Evolutionary conservation across 139 green algal genomes (phyloP).

Genomic region (Chlorella sp.): DNA sequence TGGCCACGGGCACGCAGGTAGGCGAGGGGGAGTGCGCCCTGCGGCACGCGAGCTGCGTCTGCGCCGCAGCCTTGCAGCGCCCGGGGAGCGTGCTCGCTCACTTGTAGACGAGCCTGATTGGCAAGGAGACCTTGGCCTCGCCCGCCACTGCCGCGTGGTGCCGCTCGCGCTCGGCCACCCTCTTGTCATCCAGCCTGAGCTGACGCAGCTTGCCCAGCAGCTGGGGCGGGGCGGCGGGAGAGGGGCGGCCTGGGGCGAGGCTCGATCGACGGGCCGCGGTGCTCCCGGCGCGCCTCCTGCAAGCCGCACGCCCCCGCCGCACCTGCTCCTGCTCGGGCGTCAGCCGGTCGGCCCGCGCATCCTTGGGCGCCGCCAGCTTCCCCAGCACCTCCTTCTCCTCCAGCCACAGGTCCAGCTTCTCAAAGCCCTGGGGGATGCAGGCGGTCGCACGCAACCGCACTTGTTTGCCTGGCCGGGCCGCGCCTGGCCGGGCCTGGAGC

Average conservation of each 20-base stretch:
- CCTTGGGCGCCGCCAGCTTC: slow-evolving; percentile 38
- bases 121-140: slow-evolving; percentile 13
- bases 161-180: slow-evolving; percentile 78
- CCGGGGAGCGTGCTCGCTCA: no score
- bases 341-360: slow-evolving; percentile 15
- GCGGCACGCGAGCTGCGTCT: no score
- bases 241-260: no score
- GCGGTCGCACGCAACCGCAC: no score
- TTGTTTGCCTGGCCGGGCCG: no score
- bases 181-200: slow-evolving; percentile 78
- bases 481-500: no score
- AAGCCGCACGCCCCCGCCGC: neutral
- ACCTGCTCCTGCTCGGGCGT: slow-evolving; percentile 23
- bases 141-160: slow-evolving; percentile 30
- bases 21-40: no score
- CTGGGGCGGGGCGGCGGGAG: slow-evolving; percentile 5
- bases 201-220: slow-evolving; percentile 47
- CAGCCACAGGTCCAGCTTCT: slow-evolving; percentile 48
- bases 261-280: no score
- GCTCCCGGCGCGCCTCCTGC: no score
- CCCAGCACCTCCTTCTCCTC: slow-evolving; percentile 44
- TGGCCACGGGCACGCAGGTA: no score
- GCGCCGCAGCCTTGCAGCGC: no score
- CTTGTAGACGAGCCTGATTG: slow-evolving; percentile 69
- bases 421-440: no score